Conservation (phyloP, 1,284 basidiomycete species). For the Coniferiporia sulphurascens region DNA sequence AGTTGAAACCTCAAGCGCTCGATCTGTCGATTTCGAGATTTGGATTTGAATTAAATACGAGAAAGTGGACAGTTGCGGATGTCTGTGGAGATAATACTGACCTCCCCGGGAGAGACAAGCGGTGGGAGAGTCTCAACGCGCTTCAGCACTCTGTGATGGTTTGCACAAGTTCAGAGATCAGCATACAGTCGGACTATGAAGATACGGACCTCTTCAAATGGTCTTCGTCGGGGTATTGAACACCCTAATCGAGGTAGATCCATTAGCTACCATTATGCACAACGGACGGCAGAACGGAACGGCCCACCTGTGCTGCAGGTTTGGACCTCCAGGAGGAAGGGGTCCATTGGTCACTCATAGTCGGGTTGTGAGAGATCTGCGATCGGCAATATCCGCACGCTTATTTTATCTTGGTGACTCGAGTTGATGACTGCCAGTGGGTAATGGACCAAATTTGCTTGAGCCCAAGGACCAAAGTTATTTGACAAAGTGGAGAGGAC, state of each 20-base stretch:
- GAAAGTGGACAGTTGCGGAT: background rate
- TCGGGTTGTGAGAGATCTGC: background rate
- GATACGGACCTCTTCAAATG: constrained; percentile 29
- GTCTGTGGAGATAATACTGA: constrained; percentile 31
- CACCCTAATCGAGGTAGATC: constrained; percentile 22
- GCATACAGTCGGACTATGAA: background rate
- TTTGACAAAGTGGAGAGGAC: too few relatives aligned
- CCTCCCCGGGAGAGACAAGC: constrained; percentile 86
- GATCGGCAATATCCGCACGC: too few relatives aligned
- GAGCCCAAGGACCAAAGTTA: too few relatives aligned
- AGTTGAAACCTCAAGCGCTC: constrained; percentile 82
- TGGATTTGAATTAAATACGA: background rate
- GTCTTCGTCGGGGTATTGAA: constrained; percentile 33
- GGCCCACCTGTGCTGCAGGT: constrained; percentile 42
- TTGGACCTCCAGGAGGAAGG: constrained; percentile 51
- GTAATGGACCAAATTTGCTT: too few relatives aligned
- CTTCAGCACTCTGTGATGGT: constrained; percentile 54
- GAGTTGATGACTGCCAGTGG: too few relatives aligned
- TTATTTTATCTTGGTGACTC: too few relatives aligned
- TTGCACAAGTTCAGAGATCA: background rate
- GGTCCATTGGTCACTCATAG: constrained; percentile 32
- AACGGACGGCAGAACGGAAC: background rate
- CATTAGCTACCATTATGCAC: too few relatives aligned
- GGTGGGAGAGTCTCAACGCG: constrained; percentile 79
- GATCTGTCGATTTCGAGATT: constrained; percentile 50